Conservation (phyloP, 1,284 basidiomycete genomes). For the Tilletiaria anomala region DNA sequence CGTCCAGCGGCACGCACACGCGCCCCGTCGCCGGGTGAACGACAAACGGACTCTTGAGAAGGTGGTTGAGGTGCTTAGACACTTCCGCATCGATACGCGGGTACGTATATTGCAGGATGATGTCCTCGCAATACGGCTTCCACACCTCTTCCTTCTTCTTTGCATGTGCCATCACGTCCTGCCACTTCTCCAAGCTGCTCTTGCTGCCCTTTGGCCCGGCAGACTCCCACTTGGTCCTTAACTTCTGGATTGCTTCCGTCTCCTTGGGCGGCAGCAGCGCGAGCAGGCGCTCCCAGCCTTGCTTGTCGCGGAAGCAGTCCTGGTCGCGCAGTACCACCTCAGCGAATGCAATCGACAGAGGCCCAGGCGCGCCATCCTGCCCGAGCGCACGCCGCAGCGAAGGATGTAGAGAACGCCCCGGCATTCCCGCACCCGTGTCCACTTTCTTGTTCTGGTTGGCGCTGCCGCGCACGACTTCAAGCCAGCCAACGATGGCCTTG, state of each 20-base stretch:
- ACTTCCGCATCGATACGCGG: conserved; percentile 93
- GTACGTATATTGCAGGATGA: conserved; percentile 87
- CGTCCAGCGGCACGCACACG: conserved; percentile 85
- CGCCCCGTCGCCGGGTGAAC: conserved; percentile 91
- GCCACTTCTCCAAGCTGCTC: conserved; percentile 58
- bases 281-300: conserved; percentile 62
- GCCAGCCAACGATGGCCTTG: conserved; percentile 66
- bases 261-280: conserved; percentile 51
- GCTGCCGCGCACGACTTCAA: conserved; percentile 66
- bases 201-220: conserved; percentile 42
- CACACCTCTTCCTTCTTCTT: conserved; percentile 31
- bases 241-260: conserved; percentile 17
- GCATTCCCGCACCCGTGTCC: conserved; percentile 51
- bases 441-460: conserved; percentile 74
- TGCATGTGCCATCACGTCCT: conserved; percentile 44
- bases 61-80: conserved; percentile 89
- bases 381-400: conserved; percentile 32
- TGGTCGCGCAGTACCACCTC: conserved; percentile 69
- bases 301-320: conserved; percentile 59
- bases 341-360: conserved; percentile 50
- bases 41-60: conserved; percentile 95
- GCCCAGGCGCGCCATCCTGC: conserved; percentile 32
- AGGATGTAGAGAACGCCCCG: conserved; percentile 45
- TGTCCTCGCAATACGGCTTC: conserved; percentile 51
- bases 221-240: conserved; percentile 41